Percentiles rank a stretch among this genome's conserved stretches.
phyloP scores from a whole-genome alignment of 75 land plant species.

The Picea sitchensis region DNA sequence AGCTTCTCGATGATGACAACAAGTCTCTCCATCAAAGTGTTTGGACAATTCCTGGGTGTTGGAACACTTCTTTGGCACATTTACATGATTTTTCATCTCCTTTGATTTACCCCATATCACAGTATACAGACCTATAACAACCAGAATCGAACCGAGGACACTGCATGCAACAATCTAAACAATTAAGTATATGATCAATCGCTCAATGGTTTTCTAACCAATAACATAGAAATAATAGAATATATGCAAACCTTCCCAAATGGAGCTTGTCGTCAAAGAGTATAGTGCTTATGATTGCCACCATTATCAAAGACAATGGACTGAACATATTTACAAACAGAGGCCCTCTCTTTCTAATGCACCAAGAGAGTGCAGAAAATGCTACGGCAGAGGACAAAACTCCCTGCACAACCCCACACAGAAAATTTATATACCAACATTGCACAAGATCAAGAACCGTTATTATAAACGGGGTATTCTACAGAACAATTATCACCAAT shows the following conservation, averaged over 20 bases:
- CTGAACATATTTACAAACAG: constrained; percentile 73
- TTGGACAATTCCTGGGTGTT: too few species aligned
- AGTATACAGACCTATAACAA: constrained; percentile 41
- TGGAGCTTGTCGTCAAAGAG: constrained; percentile 57
- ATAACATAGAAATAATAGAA: background rate
- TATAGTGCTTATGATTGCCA: constrained; percentile 49
- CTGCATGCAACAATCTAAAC: constrained; percentile 16
- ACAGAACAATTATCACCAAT: background rate
- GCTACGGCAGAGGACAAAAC: constrained; percentile 55
- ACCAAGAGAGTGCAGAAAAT: constrained; percentile 66
- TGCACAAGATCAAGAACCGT: background rate
- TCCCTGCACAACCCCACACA: constrained; percentile 16
- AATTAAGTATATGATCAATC: background rate
- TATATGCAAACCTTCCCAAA: constrained; percentile 58
- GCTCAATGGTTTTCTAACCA: background rate
- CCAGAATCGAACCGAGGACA: constrained; percentile 30
- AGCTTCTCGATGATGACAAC: too few species aligned
- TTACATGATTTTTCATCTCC: constrained; percentile 31
- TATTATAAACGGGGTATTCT: background rate
- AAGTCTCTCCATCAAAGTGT: too few species aligned
- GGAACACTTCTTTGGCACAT: background rate
- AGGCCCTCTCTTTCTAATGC: constrained; percentile 66
- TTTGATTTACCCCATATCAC: constrained; percentile 56
- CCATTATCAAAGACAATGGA: constrained; percentile 64
- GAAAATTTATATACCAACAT: background rate